These are phyloP conservation scores for Epichloe hybrida DNA, from an alignment of 2,329 filamentous ascomycete genomes.

Conservation along the genomic window DNA sequence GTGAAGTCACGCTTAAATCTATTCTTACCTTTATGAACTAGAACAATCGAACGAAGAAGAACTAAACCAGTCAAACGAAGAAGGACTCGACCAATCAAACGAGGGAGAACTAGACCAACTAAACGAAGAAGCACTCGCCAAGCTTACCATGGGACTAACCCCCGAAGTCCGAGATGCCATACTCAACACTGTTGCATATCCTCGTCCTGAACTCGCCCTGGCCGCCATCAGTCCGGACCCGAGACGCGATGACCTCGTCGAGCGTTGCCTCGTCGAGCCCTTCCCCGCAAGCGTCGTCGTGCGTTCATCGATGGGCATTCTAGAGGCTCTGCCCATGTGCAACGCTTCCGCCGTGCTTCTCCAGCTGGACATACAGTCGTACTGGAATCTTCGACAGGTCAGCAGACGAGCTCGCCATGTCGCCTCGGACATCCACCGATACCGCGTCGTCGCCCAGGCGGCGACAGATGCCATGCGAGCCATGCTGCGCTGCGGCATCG, in stretches of 20 bases:
- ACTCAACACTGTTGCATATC: not conserved
- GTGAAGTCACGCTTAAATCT: too few relatives aligned
- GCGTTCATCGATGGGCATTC: not conserved
- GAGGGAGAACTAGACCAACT: too few relatives aligned
- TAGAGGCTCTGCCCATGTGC: not conserved
- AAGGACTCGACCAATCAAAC: too few relatives aligned
- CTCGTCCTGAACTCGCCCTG: not conserved
- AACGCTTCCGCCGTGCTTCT: not conserved
- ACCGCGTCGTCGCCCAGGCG: not conserved
- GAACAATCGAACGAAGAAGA: too few relatives aligned
- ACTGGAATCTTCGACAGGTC: constrained; percentile 2
- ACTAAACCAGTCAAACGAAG: too few relatives aligned
- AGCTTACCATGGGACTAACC: too few relatives aligned
- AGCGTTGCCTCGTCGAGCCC: not conserved
- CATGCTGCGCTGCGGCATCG: not conserved
- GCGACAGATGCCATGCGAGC: not conserved
- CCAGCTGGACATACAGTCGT: constrained; percentile 1
- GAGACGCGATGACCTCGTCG: not conserved
- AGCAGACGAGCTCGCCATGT: constrained; percentile 1
- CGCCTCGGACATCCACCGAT: not conserved
- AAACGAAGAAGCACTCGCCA: too few relatives aligned
- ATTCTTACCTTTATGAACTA: too few relatives aligned
- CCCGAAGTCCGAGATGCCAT: not conserved
- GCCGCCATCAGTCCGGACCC: not conserved
- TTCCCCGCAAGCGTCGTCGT: not conserved